Conservation (phyloP, 2,329 filamentous ascomycete species). For the Sphaerulina populicola region DNA sequence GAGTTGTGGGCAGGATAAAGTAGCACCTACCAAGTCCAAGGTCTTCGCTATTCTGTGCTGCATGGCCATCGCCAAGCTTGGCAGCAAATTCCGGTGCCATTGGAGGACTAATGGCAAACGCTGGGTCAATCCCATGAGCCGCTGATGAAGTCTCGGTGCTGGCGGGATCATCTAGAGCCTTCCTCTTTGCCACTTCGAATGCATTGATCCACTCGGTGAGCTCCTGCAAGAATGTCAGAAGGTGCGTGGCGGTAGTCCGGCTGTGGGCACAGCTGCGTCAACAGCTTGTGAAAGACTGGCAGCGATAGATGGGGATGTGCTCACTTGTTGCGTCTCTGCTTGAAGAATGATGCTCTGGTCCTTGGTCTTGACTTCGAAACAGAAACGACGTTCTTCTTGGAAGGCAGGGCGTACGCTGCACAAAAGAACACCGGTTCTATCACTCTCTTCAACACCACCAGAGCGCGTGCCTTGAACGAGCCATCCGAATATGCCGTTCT, state of each 20-base stretch:
- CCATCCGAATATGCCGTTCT: constrained; percentile 93
- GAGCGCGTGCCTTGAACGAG: constrained; percentile 71
- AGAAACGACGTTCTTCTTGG: constrained; percentile 88
- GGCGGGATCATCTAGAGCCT: constrained; percentile 67
- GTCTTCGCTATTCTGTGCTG: constrained; percentile 50
- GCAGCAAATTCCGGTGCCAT: constrained; percentile 85
- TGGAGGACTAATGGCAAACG: constrained; percentile 86
- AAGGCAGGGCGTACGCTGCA: constrained; percentile 88
- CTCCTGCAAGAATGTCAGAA: constrained; percentile 42
- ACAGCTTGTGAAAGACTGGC: too few relatives aligned
- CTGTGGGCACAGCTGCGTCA: too few relatives aligned
- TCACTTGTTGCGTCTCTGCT: constrained; percentile 76
- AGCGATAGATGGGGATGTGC: too few relatives aligned
- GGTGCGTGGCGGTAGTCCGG: too few relatives aligned
- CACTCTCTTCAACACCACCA: constrained; percentile 84
- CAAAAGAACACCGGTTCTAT: constrained; percentile 88
- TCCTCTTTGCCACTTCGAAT: constrained; percentile 89
- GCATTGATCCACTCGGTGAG: constrained; percentile 91
- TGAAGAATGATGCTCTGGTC: constrained; percentile 82
- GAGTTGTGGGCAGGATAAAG: neutral
- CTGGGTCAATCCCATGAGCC: constrained; percentile 52
- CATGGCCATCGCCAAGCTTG: constrained; percentile 61
- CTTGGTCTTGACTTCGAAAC: constrained; percentile 98
- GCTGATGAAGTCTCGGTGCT: constrained; percentile 43
- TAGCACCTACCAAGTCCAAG: constrained; percentile 49